Base-by-base conservation (phyloP, 306 rosid species). In the Vicia faba region DNA sequence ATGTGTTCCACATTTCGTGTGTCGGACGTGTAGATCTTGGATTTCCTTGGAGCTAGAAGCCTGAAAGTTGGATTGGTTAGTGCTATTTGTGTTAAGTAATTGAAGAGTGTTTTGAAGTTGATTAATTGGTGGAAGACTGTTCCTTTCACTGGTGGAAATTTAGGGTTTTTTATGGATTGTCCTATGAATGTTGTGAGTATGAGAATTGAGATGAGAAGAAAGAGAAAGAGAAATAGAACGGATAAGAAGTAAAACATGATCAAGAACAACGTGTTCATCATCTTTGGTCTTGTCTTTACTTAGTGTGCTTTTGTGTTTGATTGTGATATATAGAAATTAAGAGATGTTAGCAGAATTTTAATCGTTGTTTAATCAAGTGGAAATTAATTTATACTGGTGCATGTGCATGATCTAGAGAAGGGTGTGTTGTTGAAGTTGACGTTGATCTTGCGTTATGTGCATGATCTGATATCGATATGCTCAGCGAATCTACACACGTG, bases 91-190 rank as follows among this genome's bases (percentile, higher is more conserved):
- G 91, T 15, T 0, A 68, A 83, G 71, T 81, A 56, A 26, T 88
- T 86, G 19, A 44, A 78, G 60, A 88, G 87, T 18, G 5, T 81
- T 40, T 35, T 78, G 72, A 81, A 81, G 85, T 87, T 26, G 25
- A 81, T 43, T 44, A 83, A 61, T 53, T 71, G 83, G 78, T 64
- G 10, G 15, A 88, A 83, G 11, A 81, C 26, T 2, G 92, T 86
- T 56, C 96, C 97, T 64, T 76, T 56, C 5, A 81, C 83, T 1
- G 96, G 97, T 2, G 97, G 75, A 55, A 82, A 91, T 6, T 62
- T 61, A n/a, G 78, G 71, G 83, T 80, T 74, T 3, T 57, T 58
- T 39, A 86, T 78, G 74, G 96, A 86, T 40, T 88, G 87, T 46
- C 92, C 89, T 6, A 50, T 31, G 78, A 64, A 65, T 39, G 72